Conservation (phyloP, 202 grass and related monocot genomes). For the Zoysia matrella region DNA sequence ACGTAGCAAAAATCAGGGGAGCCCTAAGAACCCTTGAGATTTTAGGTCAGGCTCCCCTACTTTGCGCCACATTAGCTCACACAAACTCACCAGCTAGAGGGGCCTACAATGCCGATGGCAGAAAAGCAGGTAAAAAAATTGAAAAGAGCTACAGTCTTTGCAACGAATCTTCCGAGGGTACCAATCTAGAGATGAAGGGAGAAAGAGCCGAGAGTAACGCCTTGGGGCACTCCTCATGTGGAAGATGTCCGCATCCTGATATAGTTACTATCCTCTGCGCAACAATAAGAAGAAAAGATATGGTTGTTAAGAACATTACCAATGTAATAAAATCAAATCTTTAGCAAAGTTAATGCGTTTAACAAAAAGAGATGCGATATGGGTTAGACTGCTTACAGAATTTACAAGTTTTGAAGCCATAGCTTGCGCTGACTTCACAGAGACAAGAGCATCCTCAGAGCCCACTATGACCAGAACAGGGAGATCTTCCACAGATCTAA, state of each 20-base stretch:
- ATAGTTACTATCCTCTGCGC: slow-evolving; percentile 84
- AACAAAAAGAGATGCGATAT: background rate
- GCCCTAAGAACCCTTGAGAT: slow-evolving; percentile 86
- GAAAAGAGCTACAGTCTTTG: slow-evolving; percentile 57
- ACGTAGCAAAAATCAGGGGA: slow-evolving; percentile 69
- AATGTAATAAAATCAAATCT: background rate
- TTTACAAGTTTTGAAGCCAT: slow-evolving; percentile 90
- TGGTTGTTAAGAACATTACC: slow-evolving; percentile 8
- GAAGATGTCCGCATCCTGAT: slow-evolving; percentile 91
- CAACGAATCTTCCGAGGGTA: slow-evolving; percentile 59
- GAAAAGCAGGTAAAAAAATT: background rate
- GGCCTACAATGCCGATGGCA: slow-evolving; percentile 43
- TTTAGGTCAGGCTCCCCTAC: slow-evolving; percentile 83
- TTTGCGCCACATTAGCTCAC: slow-evolving; percentile 45
- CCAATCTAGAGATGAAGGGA: slow-evolving; percentile 87
- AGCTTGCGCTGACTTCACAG: slow-evolving; percentile 74
- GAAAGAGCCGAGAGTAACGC: slow-evolving; percentile 83
- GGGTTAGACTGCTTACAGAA: slow-evolving; percentile 61
- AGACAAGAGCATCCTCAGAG: slow-evolving; percentile 89
- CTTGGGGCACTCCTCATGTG: slow-evolving; percentile 95
- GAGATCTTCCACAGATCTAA: slow-evolving; percentile 80
- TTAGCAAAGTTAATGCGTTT: background rate
- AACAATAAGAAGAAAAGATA: slow-evolving; percentile 9
- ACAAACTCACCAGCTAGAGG: slow-evolving; percentile 42
- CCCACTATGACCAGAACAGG: slow-evolving; percentile 86